Base-by-base conservation (phyloP, 1,284 basidiomycete genomes). In the Vanrija pseudolonga region DNA sequence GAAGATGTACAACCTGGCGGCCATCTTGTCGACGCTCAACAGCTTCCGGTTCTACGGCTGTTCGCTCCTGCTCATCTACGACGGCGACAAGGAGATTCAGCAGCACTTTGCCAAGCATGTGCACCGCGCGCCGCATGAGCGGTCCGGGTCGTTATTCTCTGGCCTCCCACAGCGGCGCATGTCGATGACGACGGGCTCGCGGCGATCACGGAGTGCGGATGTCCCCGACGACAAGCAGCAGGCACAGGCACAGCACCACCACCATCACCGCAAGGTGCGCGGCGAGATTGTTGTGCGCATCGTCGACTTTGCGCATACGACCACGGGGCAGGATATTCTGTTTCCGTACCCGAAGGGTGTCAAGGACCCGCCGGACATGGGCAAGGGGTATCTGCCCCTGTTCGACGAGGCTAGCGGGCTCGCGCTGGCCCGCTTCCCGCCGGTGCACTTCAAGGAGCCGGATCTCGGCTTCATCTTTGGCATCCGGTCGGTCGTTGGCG, bases 291-390 rank as follows among this genome's bases (percentile, higher is more conserved):
- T 90, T 67, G 89, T 98, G 61, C 89, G 94, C 24, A 86, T 99
- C 53, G 96, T 99, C 56, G 95, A 99, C 76, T 99, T 99, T 78
- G 96, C 95, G 7, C 95, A 98, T 74, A 98, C 95, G 56, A 98
- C 94, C 8, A 98, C 94, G 0, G 95, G 95, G 7, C 81, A 83
- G 44, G 96, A 99, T 74, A 98, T 92, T 82, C 73, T 89, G 51
- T 60, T 46, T 37, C 84, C 86, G 11, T 73, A 76, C 22, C 72
- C 74, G 0, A 18, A 45, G 1, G 66, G 63, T 11, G 47, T 65
- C 18, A 57, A 63, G 40, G 72, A 75, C 47, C 62, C 67, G 14
- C 57, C 66, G 4, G 59, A 66, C 46, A 81, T 82, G 61, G 86
- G 84, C 26, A 85, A 85, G 68, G 90, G 90, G 1, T 94, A 94